These are phyloP conservation scores for Irpex rosettiformis DNA, from an alignment of 1,284 basidiomycete genomes.

Conservation along the genomic window DNA sequence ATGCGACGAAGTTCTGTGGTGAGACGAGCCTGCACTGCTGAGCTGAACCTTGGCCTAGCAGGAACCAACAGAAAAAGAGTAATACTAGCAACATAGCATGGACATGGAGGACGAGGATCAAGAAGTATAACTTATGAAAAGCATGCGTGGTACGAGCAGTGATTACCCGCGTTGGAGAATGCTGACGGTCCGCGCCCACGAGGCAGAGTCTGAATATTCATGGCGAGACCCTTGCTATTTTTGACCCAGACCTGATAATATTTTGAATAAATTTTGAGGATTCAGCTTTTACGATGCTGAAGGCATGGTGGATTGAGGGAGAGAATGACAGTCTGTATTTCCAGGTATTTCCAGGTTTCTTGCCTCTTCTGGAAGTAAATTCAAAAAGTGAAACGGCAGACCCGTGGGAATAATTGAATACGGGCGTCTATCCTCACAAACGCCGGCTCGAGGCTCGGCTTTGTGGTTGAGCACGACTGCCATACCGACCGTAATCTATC, in stretches of 20 bases:
- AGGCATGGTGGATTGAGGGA: neutral
- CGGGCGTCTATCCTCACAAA: too few relatives aligned
- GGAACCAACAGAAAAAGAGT: conserved; percentile 9
- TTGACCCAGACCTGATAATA: too few relatives aligned
- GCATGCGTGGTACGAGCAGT: neutral
- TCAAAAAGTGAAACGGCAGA: too few relatives aligned
- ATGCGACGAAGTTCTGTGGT: conserved; percentile 15
- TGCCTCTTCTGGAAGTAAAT: neutral
- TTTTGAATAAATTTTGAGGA: too few relatives aligned
- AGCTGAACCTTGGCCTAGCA: conserved; percentile 12
- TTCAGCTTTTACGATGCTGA: too few relatives aligned
- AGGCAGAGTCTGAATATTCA: conserved; percentile 4
- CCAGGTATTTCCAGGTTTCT: neutral
- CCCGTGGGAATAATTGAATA: too few relatives aligned
- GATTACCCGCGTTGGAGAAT: neutral
- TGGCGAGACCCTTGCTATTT: neutral
- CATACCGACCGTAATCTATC: too few relatives aligned
- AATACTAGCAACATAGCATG: conserved; percentile 16
- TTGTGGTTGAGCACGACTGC: neutral
- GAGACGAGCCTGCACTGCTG: conserved; percentile 25
- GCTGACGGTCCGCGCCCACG: conserved; percentile 4
- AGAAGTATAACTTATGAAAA: conserved; percentile 1
- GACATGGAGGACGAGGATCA: conserved; percentile 7
- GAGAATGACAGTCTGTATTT: neutral
- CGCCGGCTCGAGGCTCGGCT: neutral